A percentile compares a stretch with the other conserved stretches of the same genome.
phyloP scores from a whole-genome alignment of 2,329 filamentous ascomycete species.

The Lasiodiplodia theobromae region DNA sequence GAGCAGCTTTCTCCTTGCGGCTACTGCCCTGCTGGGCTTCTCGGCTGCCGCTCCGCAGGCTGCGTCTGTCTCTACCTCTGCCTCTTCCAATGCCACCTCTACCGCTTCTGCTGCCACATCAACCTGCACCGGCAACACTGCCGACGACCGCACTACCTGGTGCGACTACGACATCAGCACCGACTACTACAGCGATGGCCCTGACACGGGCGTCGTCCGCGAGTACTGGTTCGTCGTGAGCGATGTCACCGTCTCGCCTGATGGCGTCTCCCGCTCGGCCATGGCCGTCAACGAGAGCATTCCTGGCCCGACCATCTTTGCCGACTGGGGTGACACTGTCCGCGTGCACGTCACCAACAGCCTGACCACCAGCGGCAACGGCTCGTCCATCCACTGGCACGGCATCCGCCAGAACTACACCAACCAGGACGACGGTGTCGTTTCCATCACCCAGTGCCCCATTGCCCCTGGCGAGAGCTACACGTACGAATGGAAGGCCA shows the following conservation, averaged over 20 bases:
- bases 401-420: conserved; percentile 64
- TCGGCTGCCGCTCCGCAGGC: conserved; percentile 7
- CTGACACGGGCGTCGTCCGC: conserved; percentile 63
- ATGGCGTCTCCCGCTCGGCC: conserved; percentile 58
- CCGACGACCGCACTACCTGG: conserved; percentile 43
- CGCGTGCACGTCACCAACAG: conserved; percentile 58
- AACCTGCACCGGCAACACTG: conserved; percentile 25
- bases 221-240: conserved; percentile 63
- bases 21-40: conserved; percentile 12
- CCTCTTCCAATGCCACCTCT: conserved; percentile 3
- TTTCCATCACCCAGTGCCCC: conserved; percentile 52
- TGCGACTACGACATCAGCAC: conserved; percentile 59
- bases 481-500: conserved; percentile 63
- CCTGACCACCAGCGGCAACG: conserved; percentile 56
- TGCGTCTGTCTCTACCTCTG: neutral
- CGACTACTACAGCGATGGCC: conserved; percentile 60
- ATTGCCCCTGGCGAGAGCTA: conserved; percentile 36
- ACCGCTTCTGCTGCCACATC: conserved; percentile 8
- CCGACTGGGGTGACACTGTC: conserved; percentile 57
- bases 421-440: conserved; percentile 65
- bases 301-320: conserved; percentile 26
- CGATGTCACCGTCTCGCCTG: conserved; percentile 60
- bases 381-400: conserved; percentile 69
- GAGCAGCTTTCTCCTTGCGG: conserved; percentile 11
- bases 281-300: conserved; percentile 27